Evolutionary conservation across 306 rosid genomes (phyloP), one percentile per base, ranked within the genome.

Genomic region (Vigna unguiculata): DNA sequence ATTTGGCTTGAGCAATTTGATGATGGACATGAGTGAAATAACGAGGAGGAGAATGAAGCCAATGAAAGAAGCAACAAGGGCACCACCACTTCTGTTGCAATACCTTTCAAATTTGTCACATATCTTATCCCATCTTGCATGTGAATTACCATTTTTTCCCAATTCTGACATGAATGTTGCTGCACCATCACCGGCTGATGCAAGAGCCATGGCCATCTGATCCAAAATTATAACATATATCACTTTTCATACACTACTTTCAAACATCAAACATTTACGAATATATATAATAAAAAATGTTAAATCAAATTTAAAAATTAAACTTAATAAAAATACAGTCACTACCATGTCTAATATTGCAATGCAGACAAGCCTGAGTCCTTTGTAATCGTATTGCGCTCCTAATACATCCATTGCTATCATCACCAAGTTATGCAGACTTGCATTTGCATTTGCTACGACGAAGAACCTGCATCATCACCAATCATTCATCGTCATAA

Each of bases 121-220:
- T 5, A 92, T 95, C 78, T 95, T 92, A 83, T 87, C 75, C 98
- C 98, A 95, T 74, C 82, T 83, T 17, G 98, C 98, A 74, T 95
- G 97, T 5, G 91, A 86, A 20, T 95, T 92, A 2, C 98, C 97
- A 2, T 92, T 86, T 82, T 78, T 95, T 46, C 97, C 98, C 36
- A 95, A 80, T 61, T 75, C 85, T 15, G 98, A 87, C 90, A 95
- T 90, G 91, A 95, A 95, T 53, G 90, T 74, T 5, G 98, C 98
- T 38, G 91, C 98, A 7, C 98, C 97, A 58, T 84, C 93, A 6
- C 87, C 97, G 1, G 91, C 90, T 6, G 98, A 83, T 9, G 83
- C 92, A 36, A 92, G 28, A 53, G 79, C 88, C 86, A 90, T 80
- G 0, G 30, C 73, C 85, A 85, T 17, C 98, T 95, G 78, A 69